These are phyloP conservation scores for Ophiostoma tasmaniense DNA, from an alignment of 2,329 filamentous ascomycete species.

Conservation along the genomic window DNA sequence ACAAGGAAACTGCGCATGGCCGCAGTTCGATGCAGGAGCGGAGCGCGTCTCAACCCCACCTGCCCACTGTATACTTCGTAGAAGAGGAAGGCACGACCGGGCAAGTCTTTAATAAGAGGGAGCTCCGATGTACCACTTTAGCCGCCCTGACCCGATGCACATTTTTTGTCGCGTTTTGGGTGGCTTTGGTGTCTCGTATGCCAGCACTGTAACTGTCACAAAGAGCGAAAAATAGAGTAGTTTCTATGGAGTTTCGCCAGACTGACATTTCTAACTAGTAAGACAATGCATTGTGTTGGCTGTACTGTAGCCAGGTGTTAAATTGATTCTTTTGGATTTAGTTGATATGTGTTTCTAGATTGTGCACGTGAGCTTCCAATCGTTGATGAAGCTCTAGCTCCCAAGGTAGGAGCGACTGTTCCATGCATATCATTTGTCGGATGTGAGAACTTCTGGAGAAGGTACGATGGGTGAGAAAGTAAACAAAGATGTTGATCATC, in stretches of 20 bases:
- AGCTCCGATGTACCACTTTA: slow-evolving; percentile 11
- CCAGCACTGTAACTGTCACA: background rate
- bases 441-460: background rate
- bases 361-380: background rate
- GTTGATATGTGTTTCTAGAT: background rate
- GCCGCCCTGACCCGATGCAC: slow-evolving; percentile 16
- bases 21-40: slow-evolving; percentile 14
- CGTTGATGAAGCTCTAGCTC: background rate
- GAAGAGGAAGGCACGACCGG: background rate
- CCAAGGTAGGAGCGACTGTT: background rate
- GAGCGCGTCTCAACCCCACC: slow-evolving; percentile 19
- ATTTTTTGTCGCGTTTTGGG: slow-evolving; percentile 15
- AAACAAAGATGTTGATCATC: background rate
- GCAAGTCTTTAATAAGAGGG: background rate
- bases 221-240: background rate
- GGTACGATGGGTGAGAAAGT: background rate
- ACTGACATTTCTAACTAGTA: background rate
- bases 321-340: background rate
- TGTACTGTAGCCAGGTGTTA: background rate
- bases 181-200: slow-evolving; percentile 11
- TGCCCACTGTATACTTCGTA: slow-evolving; percentile 10
- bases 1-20: slow-evolving; percentile 14
- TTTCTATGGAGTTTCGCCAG: background rate
- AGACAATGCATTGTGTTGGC: background rate
- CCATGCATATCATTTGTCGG: background rate